A percentile compares a stretch with the other conserved stretches of the same genome.
Evolutionary conservation across 2,329 filamentous ascomycete genomes (phyloP).

Genomic region (Cytospora mali): DNA sequence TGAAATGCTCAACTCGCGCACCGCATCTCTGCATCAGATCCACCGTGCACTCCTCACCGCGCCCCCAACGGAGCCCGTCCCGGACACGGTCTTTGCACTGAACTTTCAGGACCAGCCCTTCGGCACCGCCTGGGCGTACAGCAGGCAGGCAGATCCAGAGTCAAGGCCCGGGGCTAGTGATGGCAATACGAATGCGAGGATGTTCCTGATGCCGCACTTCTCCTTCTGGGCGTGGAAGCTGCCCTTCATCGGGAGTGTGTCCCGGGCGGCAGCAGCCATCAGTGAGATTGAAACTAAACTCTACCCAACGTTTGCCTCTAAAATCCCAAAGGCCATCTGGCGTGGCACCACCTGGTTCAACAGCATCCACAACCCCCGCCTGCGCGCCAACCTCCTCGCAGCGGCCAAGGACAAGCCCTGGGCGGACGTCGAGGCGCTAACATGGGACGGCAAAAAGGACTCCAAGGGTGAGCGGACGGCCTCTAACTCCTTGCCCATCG

Average conservation of each 20-base stretch:
- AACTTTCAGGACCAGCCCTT: slow-evolving; percentile 53
- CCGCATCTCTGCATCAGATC: slow-evolving; percentile 56
- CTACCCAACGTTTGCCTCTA: slow-evolving; percentile 34
- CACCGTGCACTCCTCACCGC: slow-evolving; percentile 55
- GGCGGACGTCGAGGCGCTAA: slow-evolving; percentile 51
- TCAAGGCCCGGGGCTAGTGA: slow-evolving; percentile 31
- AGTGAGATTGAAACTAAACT: slow-evolving; percentile 39
- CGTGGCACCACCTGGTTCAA: slow-evolving; percentile 56
- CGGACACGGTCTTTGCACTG: slow-evolving; percentile 56
- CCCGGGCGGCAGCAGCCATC: slow-evolving; percentile 44
- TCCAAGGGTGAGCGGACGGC: slow-evolving; percentile 37
- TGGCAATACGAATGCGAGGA: slow-evolving; percentile 35
- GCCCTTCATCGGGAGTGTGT: slow-evolving; percentile 50
- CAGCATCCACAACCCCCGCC: slow-evolving; percentile 43
- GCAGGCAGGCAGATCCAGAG: slow-evolving; percentile 45
- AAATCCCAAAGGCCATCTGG: slow-evolving; percentile 51
- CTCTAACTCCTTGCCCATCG: slow-evolving; percentile 49
- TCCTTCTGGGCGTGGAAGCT: slow-evolving; percentile 57
- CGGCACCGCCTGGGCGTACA: slow-evolving; percentile 49
- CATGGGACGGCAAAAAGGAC: slow-evolving; percentile 35
- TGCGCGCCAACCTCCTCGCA: slow-evolving; percentile 45
- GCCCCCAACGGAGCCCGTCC: slow-evolving; percentile 43
- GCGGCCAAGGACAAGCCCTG: slow-evolving; percentile 42
- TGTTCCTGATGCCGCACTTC: slow-evolving; percentile 59
- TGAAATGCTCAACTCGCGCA: slow-evolving; percentile 51